These are phyloP conservation scores for Alternaria solani DNA, from an alignment of 2,329 filamentous ascomycete species.

Conservation along the genomic window DNA sequence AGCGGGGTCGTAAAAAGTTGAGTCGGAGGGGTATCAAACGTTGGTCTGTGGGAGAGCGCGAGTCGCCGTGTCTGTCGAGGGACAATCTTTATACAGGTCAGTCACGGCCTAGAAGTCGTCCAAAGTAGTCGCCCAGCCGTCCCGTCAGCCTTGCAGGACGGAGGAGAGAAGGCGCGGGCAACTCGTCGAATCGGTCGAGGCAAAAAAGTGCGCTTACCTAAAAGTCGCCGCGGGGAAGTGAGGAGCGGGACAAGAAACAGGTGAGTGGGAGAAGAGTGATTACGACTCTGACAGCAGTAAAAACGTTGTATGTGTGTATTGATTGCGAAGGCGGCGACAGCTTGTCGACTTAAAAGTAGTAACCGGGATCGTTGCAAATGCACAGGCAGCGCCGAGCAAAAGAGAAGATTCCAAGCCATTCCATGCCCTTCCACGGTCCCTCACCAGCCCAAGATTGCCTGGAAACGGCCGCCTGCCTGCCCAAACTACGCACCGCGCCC, in stretches of 20 bases:
- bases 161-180: conserved; percentile 13
- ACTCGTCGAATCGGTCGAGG: conserved; percentile 12
- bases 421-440: conserved; percentile 44
- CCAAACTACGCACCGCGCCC: neutral
- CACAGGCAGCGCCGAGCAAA: conserved; percentile 44
- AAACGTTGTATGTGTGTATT: conserved; percentile 8
- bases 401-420: conserved; percentile 47
- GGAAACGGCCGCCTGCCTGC: conserved; percentile 8
- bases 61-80: conserved; percentile 6
- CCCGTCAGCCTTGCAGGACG: conserved; percentile 26
- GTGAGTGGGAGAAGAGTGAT: neutral
- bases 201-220: conserved; percentile 29
- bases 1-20: conserved; percentile 39
- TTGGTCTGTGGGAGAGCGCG: conserved; percentile 11
- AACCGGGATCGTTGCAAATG: conserved; percentile 43
- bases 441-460: conserved; percentile 36
- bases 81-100: conserved; percentile 24
- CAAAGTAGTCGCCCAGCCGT: conserved; percentile 20
- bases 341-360: conserved; percentile 46
- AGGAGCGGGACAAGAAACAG: neutral
- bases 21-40: conserved; percentile 14
- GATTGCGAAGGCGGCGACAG: conserved; percentile 29
- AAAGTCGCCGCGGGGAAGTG: conserved; percentile 17
- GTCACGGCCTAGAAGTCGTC: conserved; percentile 17
- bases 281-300: conserved; percentile 18